Base-by-base conservation (phyloP, 2,329 filamentous ascomycete genomes). In the Alternaria dauci region DNA sequence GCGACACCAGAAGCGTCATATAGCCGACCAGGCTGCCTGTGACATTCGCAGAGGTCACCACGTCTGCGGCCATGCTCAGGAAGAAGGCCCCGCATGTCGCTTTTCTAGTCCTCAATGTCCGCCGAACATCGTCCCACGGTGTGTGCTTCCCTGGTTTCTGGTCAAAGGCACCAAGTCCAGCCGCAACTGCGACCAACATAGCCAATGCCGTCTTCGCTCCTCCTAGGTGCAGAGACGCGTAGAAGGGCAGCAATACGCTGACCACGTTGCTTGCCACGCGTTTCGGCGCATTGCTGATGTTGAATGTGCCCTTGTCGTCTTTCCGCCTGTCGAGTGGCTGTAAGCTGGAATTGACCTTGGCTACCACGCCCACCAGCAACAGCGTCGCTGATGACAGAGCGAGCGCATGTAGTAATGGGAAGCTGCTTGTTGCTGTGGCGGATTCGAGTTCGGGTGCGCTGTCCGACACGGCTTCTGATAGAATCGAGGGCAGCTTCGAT, bases 141-240 rank as follows among this genome's bases (percentile, higher is more conserved):
- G 71, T 69, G 51, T 78, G 72, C 36, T 75, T 78, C 26, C 73
- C 73, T 28, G 70, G 73, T 53, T 65, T 75, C 36, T 70, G 71
- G 34, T 75, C 72, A 11, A 75, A 61, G 26, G 67, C 64, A 20
- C 74, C 76, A 23, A 87, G 59, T 8, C 82, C 83, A 14, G 82
- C 80, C 8, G 83, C 79, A 3, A 80, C 65, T 8, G 82, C 80
- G 34, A 82, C 72, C 43, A 87, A 74, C 28, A 88, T 64, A 2
- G 83, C 64, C n/a, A 87, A 74, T 11, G 84, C 83, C n/a, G 84
- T 82, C 54, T 83, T 78, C 58, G 83, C 80, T 12, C 84, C 85
- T 8, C 86, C 86, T 12, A 88, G 72, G 58, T 86, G 82, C 63
- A 86, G 78, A 0, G 84, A 74, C 8, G 86, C 84, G 69, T 86